Percentiles rank a stretch among this genome's conserved stretches.
Conservation (phyloP, 1,284 basidiomycete genomes). For the Coniferiporia weirii region DNA sequence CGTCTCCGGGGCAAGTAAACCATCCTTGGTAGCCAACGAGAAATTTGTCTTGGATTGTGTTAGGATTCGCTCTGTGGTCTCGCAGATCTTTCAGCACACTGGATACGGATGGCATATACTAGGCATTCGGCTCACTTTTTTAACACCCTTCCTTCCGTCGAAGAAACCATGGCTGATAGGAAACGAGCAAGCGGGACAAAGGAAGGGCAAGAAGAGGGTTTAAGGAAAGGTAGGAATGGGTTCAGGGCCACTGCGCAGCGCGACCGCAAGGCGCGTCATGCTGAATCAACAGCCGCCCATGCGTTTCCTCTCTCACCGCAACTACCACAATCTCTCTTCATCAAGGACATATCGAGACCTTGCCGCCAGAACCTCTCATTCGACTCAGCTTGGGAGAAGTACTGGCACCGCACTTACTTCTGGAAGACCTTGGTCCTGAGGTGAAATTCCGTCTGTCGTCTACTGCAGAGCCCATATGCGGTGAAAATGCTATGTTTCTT, state of each 20-base stretch:
- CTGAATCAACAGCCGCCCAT: not conserved
- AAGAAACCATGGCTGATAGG: not conserved
- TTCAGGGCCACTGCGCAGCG: not conserved
- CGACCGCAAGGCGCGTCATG: not conserved
- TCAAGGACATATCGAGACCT: not conserved
- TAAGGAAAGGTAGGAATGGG: not conserved
- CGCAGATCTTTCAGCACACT: not conserved
- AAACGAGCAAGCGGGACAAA: not conserved
- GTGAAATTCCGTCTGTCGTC: too few species aligned
- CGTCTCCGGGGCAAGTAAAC: conserved; percentile 69
- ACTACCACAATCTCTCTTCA: not conserved
- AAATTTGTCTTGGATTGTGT: conserved; percentile 67
- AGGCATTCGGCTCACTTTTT: not conserved
- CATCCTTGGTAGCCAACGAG: conserved; percentile 81
- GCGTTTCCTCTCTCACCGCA: not conserved
- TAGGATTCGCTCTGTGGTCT: conserved; percentile 37
- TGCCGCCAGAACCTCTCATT: not conserved
- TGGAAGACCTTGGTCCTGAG: too few species aligned
- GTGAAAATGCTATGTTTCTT: too few species aligned
- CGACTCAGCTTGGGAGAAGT: not conserved
- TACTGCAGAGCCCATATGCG: too few species aligned
- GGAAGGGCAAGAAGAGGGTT: not conserved
- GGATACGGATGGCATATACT: not conserved
- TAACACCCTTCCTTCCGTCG: not conserved
- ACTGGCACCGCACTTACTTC: not conserved